Percentiles rank a stretch among this genome's conserved stretches.
phyloP scores from a whole-genome alignment of 371 early-diverging fungal species.

The Rhizopus arrhizus region DNA sequence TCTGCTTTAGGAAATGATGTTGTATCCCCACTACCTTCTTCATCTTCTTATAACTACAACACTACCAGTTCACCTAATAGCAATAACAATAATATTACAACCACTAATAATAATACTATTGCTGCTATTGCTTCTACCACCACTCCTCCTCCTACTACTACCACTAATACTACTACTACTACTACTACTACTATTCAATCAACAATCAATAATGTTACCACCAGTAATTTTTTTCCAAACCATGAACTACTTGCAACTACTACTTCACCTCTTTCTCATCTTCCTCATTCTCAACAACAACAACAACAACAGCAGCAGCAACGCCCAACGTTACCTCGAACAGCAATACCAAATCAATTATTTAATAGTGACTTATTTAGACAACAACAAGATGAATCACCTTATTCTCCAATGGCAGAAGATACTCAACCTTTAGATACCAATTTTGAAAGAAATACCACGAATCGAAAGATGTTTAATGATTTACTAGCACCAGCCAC shows the following conservation, averaged over 20 bases:
- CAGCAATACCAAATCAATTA: constrained; percentile 12
- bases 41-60: constrained; percentile 2
- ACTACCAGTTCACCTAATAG: not conserved
- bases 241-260: not conserved
- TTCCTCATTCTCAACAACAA: constrained; percentile 16
- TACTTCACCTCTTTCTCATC: not conserved
- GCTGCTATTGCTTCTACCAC: not conserved
- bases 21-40: constrained; percentile 13
- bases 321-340: constrained; percentile 14
- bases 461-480: constrained; percentile 19
- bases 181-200: not conserved
- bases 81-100: not conserved
- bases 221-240: constrained; percentile 16
- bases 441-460: constrained; percentile 1
- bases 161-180: not conserved
- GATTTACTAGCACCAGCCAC: constrained; percentile 28
- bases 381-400: constrained; percentile 5
- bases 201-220: constrained; percentile 4
- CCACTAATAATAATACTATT: not conserved
- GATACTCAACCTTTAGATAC: constrained; percentile 12
- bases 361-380: not conserved
- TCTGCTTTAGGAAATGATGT: constrained; percentile 22
- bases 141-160: constrained; percentile 12
- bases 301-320: constrained; percentile 16
- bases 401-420: constrained; percentile 26